Conservation (phyloP, 139 green algal species). For the Zygnema circumcarinatum region DNA sequence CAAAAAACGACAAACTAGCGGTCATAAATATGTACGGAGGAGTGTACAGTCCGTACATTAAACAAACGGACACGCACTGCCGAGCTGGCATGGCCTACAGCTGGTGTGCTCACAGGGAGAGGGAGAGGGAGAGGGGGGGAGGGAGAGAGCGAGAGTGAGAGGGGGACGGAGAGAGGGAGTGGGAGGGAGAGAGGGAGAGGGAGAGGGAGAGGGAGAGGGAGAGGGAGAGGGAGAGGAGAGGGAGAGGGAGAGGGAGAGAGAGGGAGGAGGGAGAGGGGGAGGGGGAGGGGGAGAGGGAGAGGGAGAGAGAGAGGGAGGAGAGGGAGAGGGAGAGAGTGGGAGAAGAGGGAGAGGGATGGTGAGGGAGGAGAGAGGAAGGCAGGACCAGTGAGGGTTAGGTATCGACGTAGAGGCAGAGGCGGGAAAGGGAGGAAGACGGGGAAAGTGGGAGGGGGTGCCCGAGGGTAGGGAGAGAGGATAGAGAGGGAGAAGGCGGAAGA, state of each 20-base stretch:
- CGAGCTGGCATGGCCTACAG: background rate
- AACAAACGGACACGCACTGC: too few species aligned
- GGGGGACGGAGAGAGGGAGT: constrained; percentile 2
- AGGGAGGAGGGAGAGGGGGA: background rate
- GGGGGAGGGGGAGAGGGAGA: constrained; percentile 3
- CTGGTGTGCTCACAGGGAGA: background rate
- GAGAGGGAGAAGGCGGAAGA: background rate
- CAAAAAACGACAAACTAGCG: background rate
- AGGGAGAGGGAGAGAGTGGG: background rate
- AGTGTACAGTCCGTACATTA: too few species aligned
- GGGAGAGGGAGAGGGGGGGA: background rate
- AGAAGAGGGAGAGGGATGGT: background rate
- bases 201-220: background rate
- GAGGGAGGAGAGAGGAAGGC: background rate
- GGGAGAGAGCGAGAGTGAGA: background rate
- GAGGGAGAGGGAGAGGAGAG: background rate
- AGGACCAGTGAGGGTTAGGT: background rate
- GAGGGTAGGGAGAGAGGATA: background rate
- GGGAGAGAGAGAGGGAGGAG: background rate
- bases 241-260: background rate
- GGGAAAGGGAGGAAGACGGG: background rate
- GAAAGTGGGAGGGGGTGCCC: background rate
- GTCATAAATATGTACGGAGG: background rate
- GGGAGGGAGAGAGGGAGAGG: background rate
- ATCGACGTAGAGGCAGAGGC: background rate